Percentiles rank a stretch among this genome's conserved stretches.
phyloP scores from a whole-genome alignment of 805 yeast genomes.

The Metschnikowia koreensis region DNA sequence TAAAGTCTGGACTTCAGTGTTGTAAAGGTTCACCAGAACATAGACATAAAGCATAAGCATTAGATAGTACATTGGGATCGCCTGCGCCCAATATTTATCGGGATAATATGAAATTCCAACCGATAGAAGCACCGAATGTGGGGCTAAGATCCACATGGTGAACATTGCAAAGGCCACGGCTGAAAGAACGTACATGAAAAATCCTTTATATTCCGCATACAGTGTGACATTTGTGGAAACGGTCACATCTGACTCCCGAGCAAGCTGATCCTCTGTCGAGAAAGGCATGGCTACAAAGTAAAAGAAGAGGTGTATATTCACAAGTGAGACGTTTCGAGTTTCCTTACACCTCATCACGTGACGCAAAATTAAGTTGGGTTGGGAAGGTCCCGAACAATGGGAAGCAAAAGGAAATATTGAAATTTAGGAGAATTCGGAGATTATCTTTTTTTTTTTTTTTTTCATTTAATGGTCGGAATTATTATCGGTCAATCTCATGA shows the following conservation, averaged over 20 bases:
- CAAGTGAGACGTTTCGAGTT: not conserved
- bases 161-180: slow-evolving; percentile 53
- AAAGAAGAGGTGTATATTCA: not conserved
- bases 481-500: no score
- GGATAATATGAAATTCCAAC: slow-evolving; percentile 73
- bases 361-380: no score
- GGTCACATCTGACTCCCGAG: slow-evolving; percentile 64
- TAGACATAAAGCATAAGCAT: slow-evolving; percentile 73
- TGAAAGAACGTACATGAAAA: slow-evolving; percentile 72
- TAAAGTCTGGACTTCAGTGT: slow-evolving; percentile 70
- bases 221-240: slow-evolving; percentile 50
- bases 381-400: no score
- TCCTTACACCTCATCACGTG: no score
- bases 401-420: no score
- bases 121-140: slow-evolving; percentile 51
- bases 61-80: slow-evolving; percentile 68
- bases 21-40: slow-evolving; percentile 66
- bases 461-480: no score
- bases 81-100: slow-evolving; percentile 87
- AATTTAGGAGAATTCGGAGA: no score
- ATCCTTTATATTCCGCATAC: slow-evolving; percentile 82
- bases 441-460: no score
- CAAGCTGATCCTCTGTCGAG: slow-evolving; percentile 46
- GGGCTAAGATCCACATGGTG: slow-evolving; percentile 73
- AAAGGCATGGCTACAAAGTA: slow-evolving; percentile 3